A percentile compares a stretch with the other conserved stretches of the same genome.
These are phyloP conservation scores for Aspergillus thermomutatus DNA, from an alignment of 2,329 filamentous ascomycete species.

Conservation along the genomic window DNA sequence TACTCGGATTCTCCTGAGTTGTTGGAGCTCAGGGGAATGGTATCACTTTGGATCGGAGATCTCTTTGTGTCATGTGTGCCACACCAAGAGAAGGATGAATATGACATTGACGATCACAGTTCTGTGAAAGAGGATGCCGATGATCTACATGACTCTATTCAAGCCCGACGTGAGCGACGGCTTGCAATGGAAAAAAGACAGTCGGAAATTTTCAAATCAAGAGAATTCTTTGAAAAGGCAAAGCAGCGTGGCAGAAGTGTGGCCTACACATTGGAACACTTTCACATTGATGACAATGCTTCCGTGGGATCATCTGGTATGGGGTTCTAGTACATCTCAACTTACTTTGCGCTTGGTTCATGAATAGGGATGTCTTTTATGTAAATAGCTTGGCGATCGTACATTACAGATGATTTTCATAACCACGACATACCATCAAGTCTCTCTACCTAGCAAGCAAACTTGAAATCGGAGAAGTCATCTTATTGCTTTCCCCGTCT, in stretches of 20 bases:
- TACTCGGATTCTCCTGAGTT: conserved; percentile 67
- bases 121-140: conserved; percentile 13
- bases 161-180: conserved; percentile 29
- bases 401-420: not conserved
- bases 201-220: conserved; percentile 30
- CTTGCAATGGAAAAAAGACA: conserved; percentile 33
- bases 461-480: too few species aligned
- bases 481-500: too few species aligned
- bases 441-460: not conserved
- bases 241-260: conserved; percentile 29
- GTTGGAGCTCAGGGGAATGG: conserved; percentile 68
- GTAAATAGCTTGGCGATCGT: not conserved
- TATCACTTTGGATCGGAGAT: conserved; percentile 72
- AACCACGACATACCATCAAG: too few species aligned
- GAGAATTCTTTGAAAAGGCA: conserved; percentile 33
- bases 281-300: conserved; percentile 26
- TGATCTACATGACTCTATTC: conserved; percentile 23
- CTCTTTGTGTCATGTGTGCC: conserved; percentile 44
- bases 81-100: conserved; percentile 13
- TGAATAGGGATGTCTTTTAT: not conserved
- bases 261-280: conserved; percentile 24
- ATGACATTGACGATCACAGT: conserved; percentile 15
- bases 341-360: not conserved
- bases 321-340: not conserved
- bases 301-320: conserved; percentile 3